Evolutionary conservation across 129 eudicot species (phyloP).

Genomic region (Centrapalus pauciflorus): DNA sequence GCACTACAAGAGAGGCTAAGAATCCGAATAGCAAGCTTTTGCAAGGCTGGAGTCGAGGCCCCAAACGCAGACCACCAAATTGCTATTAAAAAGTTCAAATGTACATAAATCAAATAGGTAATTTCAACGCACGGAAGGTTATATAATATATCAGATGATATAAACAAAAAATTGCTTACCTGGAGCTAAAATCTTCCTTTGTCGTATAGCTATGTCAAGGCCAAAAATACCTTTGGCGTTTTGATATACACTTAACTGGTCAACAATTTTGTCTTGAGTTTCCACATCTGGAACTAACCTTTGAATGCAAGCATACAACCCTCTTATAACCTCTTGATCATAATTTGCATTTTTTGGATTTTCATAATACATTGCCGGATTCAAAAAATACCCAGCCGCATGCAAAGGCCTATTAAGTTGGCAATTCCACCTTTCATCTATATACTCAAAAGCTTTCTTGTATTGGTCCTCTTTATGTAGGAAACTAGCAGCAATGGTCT

Average conservation of each 20-base stretch:
- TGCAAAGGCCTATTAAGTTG: constrained; percentile 15
- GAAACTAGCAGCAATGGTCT: background rate
- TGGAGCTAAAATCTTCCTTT: constrained; percentile 2
- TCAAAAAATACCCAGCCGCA: constrained; percentile 1
- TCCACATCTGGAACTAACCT: constrained; percentile 2
- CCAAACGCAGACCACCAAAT: constrained; percentile 20
- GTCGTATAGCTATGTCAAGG: background rate
- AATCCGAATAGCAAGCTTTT: constrained; percentile 7
- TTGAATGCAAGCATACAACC: constrained; percentile 7
- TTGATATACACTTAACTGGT: background rate
- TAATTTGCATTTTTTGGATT: background rate
- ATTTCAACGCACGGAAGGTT: no score
- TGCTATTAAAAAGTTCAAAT: background rate
- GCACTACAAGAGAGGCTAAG: constrained; percentile 27
- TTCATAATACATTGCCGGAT: background rate
- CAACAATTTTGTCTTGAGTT: constrained; percentile 8
- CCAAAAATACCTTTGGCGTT: background rate
- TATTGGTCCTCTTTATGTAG: background rate
- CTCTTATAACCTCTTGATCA: background rate
- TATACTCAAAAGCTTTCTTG: background rate
- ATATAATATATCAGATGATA: background rate
- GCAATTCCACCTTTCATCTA: constrained; percentile 2
- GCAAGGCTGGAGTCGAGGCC: background rate
- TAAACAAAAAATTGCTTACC: background rate
- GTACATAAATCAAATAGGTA: background rate